These are phyloP conservation scores for Fusarium tjaetaba DNA, from an alignment of 2,329 filamentous ascomycete species.

Conservation along the genomic window DNA sequence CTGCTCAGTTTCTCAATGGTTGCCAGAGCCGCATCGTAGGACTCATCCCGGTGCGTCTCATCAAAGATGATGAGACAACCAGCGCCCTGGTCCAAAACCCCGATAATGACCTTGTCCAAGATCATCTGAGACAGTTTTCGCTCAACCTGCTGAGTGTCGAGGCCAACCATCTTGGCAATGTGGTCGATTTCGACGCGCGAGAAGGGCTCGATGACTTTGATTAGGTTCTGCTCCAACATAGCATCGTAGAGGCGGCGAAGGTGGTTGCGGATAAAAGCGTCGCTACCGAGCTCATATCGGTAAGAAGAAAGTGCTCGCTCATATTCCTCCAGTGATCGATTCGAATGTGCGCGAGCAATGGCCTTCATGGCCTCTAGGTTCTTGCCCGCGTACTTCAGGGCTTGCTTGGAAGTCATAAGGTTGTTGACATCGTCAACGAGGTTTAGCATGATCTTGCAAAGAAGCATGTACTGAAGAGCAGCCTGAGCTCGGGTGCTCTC, in stretches of 20 bases:
- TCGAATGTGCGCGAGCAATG: constrained; percentile 92
- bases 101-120: constrained; percentile 97
- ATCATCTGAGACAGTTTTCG: constrained; percentile 99
- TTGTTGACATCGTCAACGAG: constrained; percentile 94
- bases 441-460: constrained; percentile 99
- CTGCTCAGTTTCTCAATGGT: constrained; percentile 98
- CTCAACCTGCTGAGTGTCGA: constrained; percentile 97
- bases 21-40: constrained; percentile 91
- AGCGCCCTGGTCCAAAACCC: constrained; percentile 96
- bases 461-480: constrained; percentile 97
- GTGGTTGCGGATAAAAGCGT: constrained; percentile 97
- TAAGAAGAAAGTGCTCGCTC: constrained; percentile 91
- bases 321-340: constrained; percentile 96
- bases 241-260: constrained; percentile 95
- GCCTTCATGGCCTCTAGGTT: constrained; percentile 99
- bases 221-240: constrained; percentile 99
- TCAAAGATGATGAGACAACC: constrained; percentile 97
- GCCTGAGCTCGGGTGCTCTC: constrained; percentile 91
- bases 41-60: constrained; percentile 91
- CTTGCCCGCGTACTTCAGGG: constrained; percentile 93
- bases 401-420: constrained; percentile 95
- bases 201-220: constrained; percentile 99
- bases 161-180: constrained; percentile 95
- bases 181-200: constrained; percentile 96
- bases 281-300: constrained; percentile 91